Evolutionary conservation across 2,329 filamentous ascomycete genomes (phyloP).

Genomic region (Penicillium sclerotigenum): DNA sequence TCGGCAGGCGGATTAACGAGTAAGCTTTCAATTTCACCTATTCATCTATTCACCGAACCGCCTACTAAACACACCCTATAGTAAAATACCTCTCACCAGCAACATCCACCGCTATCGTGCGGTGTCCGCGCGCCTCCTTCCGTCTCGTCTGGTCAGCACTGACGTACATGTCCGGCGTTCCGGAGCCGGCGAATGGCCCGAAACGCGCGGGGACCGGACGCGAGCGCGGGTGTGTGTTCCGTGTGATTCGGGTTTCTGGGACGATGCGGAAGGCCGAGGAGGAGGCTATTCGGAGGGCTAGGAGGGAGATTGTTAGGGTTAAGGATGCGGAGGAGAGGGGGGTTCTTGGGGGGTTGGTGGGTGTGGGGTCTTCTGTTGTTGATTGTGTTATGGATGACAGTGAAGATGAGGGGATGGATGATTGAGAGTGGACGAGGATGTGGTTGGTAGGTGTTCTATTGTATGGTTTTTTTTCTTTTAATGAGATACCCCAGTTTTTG

Average conservation of each 20-base stretch:
- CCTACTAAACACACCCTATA: conserved; percentile 34
- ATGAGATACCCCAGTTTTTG: conserved; percentile 4
- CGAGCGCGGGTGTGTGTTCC: conserved; percentile 65
- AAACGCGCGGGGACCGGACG: conserved; percentile 22
- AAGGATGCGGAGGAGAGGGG: conserved; percentile 50
- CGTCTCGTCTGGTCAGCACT: conserved; percentile 87
- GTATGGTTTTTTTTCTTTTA: conserved; percentile 4
- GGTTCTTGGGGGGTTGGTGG: conserved; percentile 41
- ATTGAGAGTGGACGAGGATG: conserved; percentile 19
- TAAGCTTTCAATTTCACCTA: conserved; percentile 37
- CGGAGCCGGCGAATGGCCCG: conserved; percentile 34
- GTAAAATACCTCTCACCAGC: conserved; percentile 90
- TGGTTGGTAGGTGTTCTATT: neutral
- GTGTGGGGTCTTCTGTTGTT: conserved; percentile 36
- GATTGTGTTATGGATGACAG: conserved; percentile 49
- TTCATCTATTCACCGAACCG: neutral
- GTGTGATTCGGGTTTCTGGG: conserved; percentile 82
- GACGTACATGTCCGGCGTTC: conserved; percentile 72
- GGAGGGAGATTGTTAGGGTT: conserved; percentile 66
- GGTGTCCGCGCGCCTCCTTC: conserved; percentile 77
- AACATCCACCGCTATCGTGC: conserved; percentile 92
- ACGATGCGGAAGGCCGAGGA: conserved; percentile 91
- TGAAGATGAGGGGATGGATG: conserved; percentile 47
- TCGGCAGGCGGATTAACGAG: conserved; percentile 67
- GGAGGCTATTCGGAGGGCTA: conserved; percentile 77